A percentile compares a stretch with the other conserved stretches of the same genome.
These are phyloP conservation scores for Copromyces sp. DNA, from an alignment of 495 filamentous ascomycete species.

Conservation along the genomic window DNA sequence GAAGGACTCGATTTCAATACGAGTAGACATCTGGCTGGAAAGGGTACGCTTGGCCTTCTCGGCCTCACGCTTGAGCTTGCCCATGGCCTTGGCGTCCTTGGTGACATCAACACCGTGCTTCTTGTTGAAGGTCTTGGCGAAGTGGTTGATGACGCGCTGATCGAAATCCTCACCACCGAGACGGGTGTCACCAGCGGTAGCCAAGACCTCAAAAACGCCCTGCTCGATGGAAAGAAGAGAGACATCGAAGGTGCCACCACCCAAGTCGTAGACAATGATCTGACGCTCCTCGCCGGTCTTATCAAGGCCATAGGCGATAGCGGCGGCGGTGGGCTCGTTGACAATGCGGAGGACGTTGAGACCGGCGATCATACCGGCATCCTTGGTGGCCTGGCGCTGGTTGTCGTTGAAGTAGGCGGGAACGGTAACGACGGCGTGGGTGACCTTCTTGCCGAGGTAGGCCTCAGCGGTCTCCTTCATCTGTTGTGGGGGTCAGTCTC, in stretches of 20 bases:
- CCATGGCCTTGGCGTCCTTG: conserved; percentile 97
- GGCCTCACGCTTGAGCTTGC: conserved; percentile 98
- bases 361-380: conserved; percentile 87
- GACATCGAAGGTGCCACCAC: conserved; percentile 99
- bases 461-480: conserved; percentile 97
- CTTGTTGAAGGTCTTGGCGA: conserved; percentile 99
- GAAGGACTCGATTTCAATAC: conserved; percentile 97
- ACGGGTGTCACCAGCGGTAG: conserved; percentile 98
- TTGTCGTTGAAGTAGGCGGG: conserved; percentile 99
- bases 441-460: conserved; percentile 90
- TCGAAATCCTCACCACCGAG: conserved; percentile 99
- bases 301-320: conserved; percentile 81
- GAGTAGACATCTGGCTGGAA: conserved; percentile 95
- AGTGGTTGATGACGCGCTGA: conserved; percentile 93
- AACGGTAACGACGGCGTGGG: conserved; percentile 94
- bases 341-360: conserved; percentile 97
- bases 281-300: conserved; percentile 79
- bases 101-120: conserved; percentile 86
- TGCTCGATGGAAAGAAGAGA: conserved; percentile 94
- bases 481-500: conserved; percentile 13
- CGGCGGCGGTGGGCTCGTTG: conserved; percentile 86
- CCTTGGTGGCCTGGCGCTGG: conserved; percentile 96
- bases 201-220: conserved; percentile 95
- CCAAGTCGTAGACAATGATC: conserved; percentile 95
- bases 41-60: conserved; percentile 99